Conservation (phyloP, 768 basidiomycete species). For the Naematelia encephala region DNA sequence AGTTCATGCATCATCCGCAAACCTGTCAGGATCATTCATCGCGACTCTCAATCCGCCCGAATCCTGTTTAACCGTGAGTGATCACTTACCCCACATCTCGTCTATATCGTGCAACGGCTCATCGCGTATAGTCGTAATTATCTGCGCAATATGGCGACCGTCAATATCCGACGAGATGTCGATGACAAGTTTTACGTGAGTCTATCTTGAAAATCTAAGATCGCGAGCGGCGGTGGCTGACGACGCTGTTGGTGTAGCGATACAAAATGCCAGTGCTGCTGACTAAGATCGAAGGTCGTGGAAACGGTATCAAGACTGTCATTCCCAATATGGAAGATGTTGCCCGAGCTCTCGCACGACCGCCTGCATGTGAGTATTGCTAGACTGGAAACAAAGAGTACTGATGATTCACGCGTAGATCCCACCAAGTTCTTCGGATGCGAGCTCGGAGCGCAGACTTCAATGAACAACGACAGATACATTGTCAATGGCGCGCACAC, state of each 20-base stretch:
- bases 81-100: no score
- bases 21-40: background rate
- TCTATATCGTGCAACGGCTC: no score
- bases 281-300: conserved; percentile 97
- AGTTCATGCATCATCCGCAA: background rate
- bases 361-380: conserved; percentile 62
- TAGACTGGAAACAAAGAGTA: no score
- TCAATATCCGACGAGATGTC: conserved; percentile 51
- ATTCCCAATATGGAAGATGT: conserved; percentile 98
- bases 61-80: background rate
- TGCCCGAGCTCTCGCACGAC: conserved; percentile 88
- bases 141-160: conserved; percentile 44
- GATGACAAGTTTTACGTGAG: conserved; percentile 52
- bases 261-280: conserved; percentile 87
- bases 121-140: background rate
- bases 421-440: conserved; percentile 99
- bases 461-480: conserved; percentile 93
- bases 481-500: conserved; percentile 98
- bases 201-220: background rate
- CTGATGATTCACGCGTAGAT: conserved; percentile 56
- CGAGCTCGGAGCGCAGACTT: conserved; percentile 96
- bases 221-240: conserved; percentile 7
- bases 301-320: conserved; percentile 99
- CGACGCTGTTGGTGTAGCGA: conserved; percentile 21
- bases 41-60: background rate